Evolutionary conservation across 2,329 filamentous ascomycete genomes (phyloP).

Genomic region (Colletotrichum gloeosporioides): DNA sequence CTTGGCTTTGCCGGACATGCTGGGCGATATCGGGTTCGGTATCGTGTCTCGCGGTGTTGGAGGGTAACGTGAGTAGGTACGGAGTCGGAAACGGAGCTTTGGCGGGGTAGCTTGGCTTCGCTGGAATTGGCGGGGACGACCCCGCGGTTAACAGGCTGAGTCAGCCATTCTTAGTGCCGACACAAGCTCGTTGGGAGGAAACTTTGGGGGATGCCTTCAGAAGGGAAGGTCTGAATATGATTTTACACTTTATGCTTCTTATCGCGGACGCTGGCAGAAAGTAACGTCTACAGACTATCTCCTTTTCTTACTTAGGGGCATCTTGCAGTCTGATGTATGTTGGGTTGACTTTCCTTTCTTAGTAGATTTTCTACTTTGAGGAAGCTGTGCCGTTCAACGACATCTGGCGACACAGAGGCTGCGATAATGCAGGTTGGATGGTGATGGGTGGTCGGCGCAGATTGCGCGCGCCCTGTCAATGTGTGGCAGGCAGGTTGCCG

Average conservation of each 20-base stretch:
- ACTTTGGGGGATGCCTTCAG: not conserved
- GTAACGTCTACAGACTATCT: not conserved
- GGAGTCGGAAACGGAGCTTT: not conserved
- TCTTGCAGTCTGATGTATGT: not conserved
- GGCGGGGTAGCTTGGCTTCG: not conserved
- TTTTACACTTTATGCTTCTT: not conserved
- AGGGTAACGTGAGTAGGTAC: not conserved
- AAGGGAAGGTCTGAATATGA: not conserved
- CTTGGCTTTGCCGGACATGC: slow-evolving; percentile 30
- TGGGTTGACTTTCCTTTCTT: not conserved
- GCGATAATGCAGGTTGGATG: not conserved
- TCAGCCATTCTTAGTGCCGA: not conserved
- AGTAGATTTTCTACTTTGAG: not conserved
- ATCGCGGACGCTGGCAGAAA: not conserved
- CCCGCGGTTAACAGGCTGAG: not conserved
- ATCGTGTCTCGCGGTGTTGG: not conserved
- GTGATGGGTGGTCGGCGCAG: not conserved
- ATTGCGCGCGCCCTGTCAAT: not conserved
- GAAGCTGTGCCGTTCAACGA: not conserved
- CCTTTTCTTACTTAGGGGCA: not conserved
- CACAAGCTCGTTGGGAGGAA: not conserved
- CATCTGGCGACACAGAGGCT: not conserved
- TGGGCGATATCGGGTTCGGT: not conserved
- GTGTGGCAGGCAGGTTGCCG: not conserved
- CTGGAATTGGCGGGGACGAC: not conserved